These are phyloP conservation scores for Pichia sp. DNA, from an alignment of 1,139 yeast genomes.

Conservation along the genomic window DNA sequence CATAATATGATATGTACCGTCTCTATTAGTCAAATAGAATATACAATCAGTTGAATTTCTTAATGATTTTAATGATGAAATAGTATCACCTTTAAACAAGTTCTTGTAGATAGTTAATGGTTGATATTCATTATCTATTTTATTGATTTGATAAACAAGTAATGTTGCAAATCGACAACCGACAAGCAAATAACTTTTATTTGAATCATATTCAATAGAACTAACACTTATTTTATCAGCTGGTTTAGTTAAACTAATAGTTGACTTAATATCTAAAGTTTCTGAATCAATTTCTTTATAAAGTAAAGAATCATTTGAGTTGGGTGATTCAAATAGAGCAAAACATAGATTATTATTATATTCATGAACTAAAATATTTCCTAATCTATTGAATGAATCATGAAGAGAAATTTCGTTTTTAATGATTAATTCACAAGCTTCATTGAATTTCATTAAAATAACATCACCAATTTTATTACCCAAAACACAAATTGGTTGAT, in stretches of 20 bases:
- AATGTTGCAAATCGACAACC: slow-evolving; percentile 73
- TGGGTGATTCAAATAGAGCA: slow-evolving; percentile 59
- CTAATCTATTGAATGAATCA: slow-evolving; percentile 11
- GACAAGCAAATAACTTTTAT: slow-evolving; percentile 41
- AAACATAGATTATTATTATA: slow-evolving; percentile 27
- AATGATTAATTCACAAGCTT: slow-evolving; percentile 17
- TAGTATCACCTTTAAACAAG: slow-evolving; percentile 64
- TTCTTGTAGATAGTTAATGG: slow-evolving; percentile 41
- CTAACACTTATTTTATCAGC: slow-evolving; percentile 55
- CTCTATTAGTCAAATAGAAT: slow-evolving; percentile 51
- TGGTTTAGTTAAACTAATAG: slow-evolving; percentile 30
- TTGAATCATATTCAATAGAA: slow-evolving; percentile 40
- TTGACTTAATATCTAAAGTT: slow-evolving; percentile 21
- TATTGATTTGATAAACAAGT: slow-evolving; percentile 43
- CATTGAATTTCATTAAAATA: slow-evolving; percentile 38
- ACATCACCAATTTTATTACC: slow-evolving; percentile 51
- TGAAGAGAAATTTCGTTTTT: slow-evolving; percentile 17
- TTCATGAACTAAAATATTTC: slow-evolving; percentile 13
- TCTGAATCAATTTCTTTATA: slow-evolving; percentile 35
- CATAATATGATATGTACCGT: slow-evolving; percentile 50
- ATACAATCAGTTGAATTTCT: slow-evolving; percentile 20
- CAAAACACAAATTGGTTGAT: slow-evolving; percentile 38
- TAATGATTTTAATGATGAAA: slow-evolving; percentile 48
- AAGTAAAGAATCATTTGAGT: slow-evolving; percentile 52
- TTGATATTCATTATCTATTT: slow-evolving; percentile 16